Base-by-base conservation (phyloP, 2,329 filamentous ascomycete genomes). In the Fusarium sacchari region DNA sequence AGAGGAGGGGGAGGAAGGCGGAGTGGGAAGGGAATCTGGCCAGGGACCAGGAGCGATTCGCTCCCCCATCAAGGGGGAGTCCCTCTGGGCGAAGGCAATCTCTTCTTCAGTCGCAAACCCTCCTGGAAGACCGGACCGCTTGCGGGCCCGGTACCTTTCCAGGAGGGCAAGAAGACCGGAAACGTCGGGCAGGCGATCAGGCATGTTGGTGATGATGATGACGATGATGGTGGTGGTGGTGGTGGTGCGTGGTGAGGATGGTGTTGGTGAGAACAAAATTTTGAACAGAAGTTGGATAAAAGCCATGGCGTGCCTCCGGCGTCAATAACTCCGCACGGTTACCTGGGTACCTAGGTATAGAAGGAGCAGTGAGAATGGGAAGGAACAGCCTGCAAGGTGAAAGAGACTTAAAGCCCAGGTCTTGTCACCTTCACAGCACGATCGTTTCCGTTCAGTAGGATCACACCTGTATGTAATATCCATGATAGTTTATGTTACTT, bases 101-200 rank as follows among this genome's bases (percentile, higher is more conserved):
- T 59, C 56, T 22, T 49, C 46, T 30, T 49, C 24, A 26, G 42
- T 44, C 17, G 24, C 42, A 20, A 9, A 44, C 42, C 42, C n/a
- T 44, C 42, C 42, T 44, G 42, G 42, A 44, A 26, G 24, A 3
- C 24, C 42, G 24, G 40, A 3, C 24, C 42, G 17, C 42, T 44
- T 44, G 17, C 0, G 5, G 24, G 40, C 1, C 24, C 24, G n/a
- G 17, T 0, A 26, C 42, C 24, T 44, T 1, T 44, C 24, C 42
- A 44, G 42, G 42, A 44, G 42, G n/a, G 42, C 42, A 26, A 44
- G 42, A 44, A 44, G 42, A 44, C 42, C 17, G 24, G 24, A 44
- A 44, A 26, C 24, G 42, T 44, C 24, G 7, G 42, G 24, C 7
- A 26, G 17, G 6, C 17, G 24, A 26, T 0, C 11, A 13, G 17